Evolutionary conservation across 441 rosid species (phyloP).

Genomic region (Eruca vesicaria): DNA sequence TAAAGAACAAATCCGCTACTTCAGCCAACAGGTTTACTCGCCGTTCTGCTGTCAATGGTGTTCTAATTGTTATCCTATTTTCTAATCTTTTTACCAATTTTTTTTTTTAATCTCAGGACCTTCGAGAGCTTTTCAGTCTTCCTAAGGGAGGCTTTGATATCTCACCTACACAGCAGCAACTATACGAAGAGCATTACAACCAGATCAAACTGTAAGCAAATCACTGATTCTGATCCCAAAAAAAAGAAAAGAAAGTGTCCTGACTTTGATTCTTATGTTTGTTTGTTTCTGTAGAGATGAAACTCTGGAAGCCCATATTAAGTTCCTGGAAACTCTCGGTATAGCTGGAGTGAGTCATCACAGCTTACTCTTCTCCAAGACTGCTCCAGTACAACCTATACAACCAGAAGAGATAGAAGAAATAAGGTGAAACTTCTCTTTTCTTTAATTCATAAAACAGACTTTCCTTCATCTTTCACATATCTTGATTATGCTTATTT

Average conservation of each 20-base stretch:
- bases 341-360: slow-evolving; percentile 97
- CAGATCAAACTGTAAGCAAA: slow-evolving; percentile 66
- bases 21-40: slow-evolving; percentile 74
- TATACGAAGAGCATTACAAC: slow-evolving; percentile 81
- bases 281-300: slow-evolving; percentile 51
- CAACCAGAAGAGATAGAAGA: slow-evolving; percentile 65
- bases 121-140: slow-evolving; percentile 84
- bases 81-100: not conserved
- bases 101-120: slow-evolving; percentile 54
- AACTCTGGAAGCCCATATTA: slow-evolving; percentile 52
- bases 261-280: slow-evolving; percentile 1
- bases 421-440: slow-evolving; percentile 48
- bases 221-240: slow-evolving; percentile 16
- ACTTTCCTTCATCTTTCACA: not conserved
- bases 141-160: slow-evolving; percentile 87
- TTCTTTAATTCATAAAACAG: not conserved
- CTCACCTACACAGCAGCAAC: slow-evolving; percentile 86
- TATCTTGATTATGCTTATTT: slow-evolving; percentile 14
- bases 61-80: slow-evolving; percentile 5
- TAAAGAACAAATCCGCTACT: slow-evolving; percentile 95
- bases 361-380: slow-evolving; percentile 89
- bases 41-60: not conserved
- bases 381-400: slow-evolving; percentile 55
- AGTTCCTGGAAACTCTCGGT: slow-evolving; percentile 70
- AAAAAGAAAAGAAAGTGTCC: not conserved